Evolutionary conservation across 768 basidiomycete species (phyloP).

Genomic region (Chalciporus pseudorubinellus): DNA sequence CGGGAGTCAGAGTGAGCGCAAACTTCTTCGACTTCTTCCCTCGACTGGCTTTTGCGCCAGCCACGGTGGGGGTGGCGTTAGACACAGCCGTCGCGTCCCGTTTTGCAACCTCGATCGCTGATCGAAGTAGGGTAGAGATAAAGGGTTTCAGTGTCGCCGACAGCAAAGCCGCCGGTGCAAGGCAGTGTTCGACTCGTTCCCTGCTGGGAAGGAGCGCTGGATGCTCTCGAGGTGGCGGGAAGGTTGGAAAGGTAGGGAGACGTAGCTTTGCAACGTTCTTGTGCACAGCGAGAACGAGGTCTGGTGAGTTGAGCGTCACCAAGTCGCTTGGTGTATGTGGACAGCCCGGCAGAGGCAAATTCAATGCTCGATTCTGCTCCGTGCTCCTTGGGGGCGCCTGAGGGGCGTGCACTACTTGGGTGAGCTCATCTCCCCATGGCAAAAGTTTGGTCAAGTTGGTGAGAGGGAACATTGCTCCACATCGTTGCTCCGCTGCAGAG

Average conservation of each 20-base stretch:
- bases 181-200: constrained; percentile 19
- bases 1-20: constrained; percentile 35
- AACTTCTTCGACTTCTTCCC: constrained; percentile 24
- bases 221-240: constrained; percentile 7
- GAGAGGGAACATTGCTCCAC: constrained; percentile 18
- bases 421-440: constrained; percentile 16
- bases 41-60: constrained; percentile 16
- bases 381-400: constrained; percentile 2
- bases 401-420: constrained; percentile 11
- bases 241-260: constrained; percentile 21
- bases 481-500: constrained; percentile 17
- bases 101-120: constrained; percentile 33
- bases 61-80: constrained; percentile 15
- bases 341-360: constrained; percentile 5
- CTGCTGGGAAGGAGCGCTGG: constrained; percentile 9
- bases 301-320: constrained; percentile 20
- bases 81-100: constrained; percentile 27
- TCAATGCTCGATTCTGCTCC: constrained; percentile 2
- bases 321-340: constrained; percentile 25
- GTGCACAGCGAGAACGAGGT: constrained; percentile 31
- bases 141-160: constrained; percentile 33
- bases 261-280: constrained; percentile 15
- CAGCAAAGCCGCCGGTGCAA: constrained; percentile 40
- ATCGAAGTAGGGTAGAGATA: constrained; percentile 32
- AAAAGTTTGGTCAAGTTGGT: constrained; percentile 16